Conservation (phyloP, 129 eudicot species). For the Scalesia atractyloides region DNA sequence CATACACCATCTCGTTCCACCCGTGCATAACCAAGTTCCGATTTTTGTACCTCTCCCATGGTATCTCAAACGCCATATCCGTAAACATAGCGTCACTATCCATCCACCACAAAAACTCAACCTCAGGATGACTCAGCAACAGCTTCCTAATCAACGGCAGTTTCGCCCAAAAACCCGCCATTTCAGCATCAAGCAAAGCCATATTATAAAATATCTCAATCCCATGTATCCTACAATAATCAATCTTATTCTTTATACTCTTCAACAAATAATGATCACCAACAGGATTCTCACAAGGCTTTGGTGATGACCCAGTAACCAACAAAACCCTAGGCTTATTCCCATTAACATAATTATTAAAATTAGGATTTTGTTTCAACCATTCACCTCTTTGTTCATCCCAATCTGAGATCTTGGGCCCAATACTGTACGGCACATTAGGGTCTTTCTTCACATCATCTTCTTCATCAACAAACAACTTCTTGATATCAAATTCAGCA, state of each 20-base stretch:
- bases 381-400: constrained; percentile 74
- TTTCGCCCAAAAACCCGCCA: constrained; percentile 95
- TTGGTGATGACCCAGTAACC: constrained; percentile 86
- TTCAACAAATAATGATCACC: constrained; percentile 91
- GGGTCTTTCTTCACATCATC: constrained; percentile 53
- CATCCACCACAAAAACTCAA: constrained; percentile 97
- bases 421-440: constrained; percentile 55
- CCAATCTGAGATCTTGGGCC: constrained; percentile 83
- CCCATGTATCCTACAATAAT: constrained; percentile 81
- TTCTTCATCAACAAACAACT: constrained; percentile 71
- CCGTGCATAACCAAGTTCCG: constrained; percentile 75
- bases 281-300: constrained; percentile 89
- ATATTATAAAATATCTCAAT: constrained; percentile 77
- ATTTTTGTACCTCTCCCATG: constrained; percentile 83
- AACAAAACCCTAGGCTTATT: constrained; percentile 74
- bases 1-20: constrained; percentile 81
- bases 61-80: constrained; percentile 84
- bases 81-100: constrained; percentile 96
- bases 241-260: constrained; percentile 78
- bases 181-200: constrained; percentile 88
- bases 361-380: constrained; percentile 63
- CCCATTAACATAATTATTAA: constrained; percentile 57
- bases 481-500: constrained; percentile 58
- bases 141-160: constrained; percentile 77
- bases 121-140: constrained; percentile 75